Percentiles rank a stretch among this genome's conserved stretches.
These are phyloP conservation scores for Strigomonas culicis DNA, from an alignment of 208 protist genomes.

Conservation along the genomic window DNA sequence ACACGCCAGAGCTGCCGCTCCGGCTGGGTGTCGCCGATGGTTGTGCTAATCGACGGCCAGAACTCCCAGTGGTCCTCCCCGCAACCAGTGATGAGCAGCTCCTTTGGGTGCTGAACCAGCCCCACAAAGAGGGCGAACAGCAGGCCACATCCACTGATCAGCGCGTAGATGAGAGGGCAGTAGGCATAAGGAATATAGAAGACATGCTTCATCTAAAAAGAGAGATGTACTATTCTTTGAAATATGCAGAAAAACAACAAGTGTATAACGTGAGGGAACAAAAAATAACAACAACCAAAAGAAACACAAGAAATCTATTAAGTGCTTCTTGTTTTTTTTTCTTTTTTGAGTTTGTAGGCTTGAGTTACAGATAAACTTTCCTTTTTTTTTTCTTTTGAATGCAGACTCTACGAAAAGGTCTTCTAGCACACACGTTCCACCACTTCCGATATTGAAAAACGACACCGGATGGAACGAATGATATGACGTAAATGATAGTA, in stretches of 20 bases:
- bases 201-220: slow-evolving; percentile 36
- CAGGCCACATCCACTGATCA: slow-evolving; percentile 37
- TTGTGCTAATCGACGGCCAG: slow-evolving; percentile 74
- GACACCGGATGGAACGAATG: neutral
- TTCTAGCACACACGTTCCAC: neutral
- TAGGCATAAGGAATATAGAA: slow-evolving; percentile 75
- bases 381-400: slow-evolving; percentile 9
- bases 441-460: neutral
- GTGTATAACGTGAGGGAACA: neutral
- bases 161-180: slow-evolving; percentile 49
- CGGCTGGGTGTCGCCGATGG: slow-evolving; percentile 59
- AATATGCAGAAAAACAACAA: neutral
- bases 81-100: slow-evolving; percentile 50
- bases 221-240: too few relatives aligned
- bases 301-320: neutral
- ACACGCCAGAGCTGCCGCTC: slow-evolving; percentile 70
- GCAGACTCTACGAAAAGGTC: neutral
- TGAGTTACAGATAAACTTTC: neutral
- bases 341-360: neutral
- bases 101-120: slow-evolving; percentile 29
- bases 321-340: slow-evolving; percentile 1
- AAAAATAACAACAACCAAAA: neutral
- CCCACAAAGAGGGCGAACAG: slow-evolving; percentile 53
- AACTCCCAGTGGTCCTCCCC: slow-evolving; percentile 59
- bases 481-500: neutral